Conservation (phyloP, 2,329 filamentous ascomycete genomes). For the Fusarium piperis region DNA sequence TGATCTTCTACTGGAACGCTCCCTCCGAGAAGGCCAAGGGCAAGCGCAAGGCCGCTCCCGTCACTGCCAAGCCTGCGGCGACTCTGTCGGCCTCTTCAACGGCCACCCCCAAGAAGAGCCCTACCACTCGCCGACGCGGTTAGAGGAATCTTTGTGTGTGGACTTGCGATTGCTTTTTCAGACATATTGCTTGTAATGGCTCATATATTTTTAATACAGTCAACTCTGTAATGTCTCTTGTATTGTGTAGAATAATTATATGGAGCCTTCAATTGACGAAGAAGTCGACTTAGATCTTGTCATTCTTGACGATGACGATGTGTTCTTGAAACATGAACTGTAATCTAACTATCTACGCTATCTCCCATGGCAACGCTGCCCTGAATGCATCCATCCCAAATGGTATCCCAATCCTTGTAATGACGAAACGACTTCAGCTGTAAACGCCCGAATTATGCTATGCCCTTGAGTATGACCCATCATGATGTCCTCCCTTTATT, state of each 20-base stretch:
- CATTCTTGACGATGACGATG: background rate
- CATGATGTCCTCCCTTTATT: background rate
- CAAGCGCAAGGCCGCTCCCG: conserved; percentile 51
- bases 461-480: background rate
- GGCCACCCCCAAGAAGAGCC: conserved; percentile 52
- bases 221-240: background rate
- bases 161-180: conserved; percentile 28
- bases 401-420: conserved; percentile 23
- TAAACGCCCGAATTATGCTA: background rate
- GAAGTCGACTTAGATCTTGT: background rate
- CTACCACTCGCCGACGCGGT: conserved; percentile 56
- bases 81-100: conserved; percentile 37
- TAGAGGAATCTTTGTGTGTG: conserved; percentile 39
- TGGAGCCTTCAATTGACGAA: background rate
- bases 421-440: conserved; percentile 9
- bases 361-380: conserved; percentile 1
- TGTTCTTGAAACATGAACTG: background rate
- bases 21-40: conserved; percentile 59
- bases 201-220: conserved; percentile 10
- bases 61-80: conserved; percentile 43
- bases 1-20: conserved; percentile 96
- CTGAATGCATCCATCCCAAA: background rate
- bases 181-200: conserved; percentile 23
- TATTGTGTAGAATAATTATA: background rate
- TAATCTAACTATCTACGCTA: background rate